Base-by-base conservation (phyloP, 2,329 filamentous ascomycete species). In the Diaporthe caulivora region DNA sequence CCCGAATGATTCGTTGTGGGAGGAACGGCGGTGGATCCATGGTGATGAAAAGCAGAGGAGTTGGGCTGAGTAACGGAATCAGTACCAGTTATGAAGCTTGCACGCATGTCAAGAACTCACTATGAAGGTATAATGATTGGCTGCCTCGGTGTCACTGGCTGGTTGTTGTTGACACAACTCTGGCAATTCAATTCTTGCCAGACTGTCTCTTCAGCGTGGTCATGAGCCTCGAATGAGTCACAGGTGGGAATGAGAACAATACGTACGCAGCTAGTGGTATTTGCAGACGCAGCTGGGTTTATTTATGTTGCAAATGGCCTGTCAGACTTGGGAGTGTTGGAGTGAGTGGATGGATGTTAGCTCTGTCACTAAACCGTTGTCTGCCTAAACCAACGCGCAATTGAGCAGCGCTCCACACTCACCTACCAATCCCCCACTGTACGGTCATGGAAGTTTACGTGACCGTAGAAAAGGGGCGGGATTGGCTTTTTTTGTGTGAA, bases 361-460 rank as follows among this genome's bases (percentile, higher is more conserved):
- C 29, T 3, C 29, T 49, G 42, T 15, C 42, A 31, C 29, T 34
- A 13, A 24, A 18, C 42, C 26, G 40, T n/a, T 21, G 58, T 34
- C 60, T 64, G 60, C 60, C 42, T 49, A 47, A 64, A 49, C 42
- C 29, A 24, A 34, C 21, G 60, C 60, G 60, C 60, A 49, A 34
- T 64, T 64, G 60, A 64, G 60, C 60, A 64, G 13, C 42, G 11
- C 21, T 34, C 26, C 34, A 26, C 42, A 49, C 42, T 64, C 60
- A 64, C 44, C 58, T 17, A 10, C 47, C 10, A 26, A 26, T 42
- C 47, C 26, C 3, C 26, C 11, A 13, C 37, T 31, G 21, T 11
- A 49, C 15, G 40, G 18, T 17, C 18, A 2, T 62, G 40, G 9
- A 17, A 6, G 21, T 42, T 29, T 21, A 2, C 18, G n/a, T 1